A percentile compares a stretch with the other conserved stretches of the same genome.
Conservation (phyloP, 441 rosid species). For the Gossypium laxum region DNA sequence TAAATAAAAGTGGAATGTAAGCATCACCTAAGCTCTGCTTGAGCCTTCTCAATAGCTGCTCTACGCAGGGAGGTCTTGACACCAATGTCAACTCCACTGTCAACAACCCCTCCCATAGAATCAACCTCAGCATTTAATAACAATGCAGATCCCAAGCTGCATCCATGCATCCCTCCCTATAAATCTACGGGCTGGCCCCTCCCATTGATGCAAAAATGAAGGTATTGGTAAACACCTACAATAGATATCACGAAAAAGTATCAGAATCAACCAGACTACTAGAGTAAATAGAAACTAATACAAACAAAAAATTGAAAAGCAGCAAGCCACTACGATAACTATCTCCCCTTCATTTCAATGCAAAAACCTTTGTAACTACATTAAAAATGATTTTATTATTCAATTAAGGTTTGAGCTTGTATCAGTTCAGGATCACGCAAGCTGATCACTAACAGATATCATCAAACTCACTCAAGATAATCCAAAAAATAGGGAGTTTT, state of each 20-base stretch:
- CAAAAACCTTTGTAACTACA: background rate
- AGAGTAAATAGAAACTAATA: background rate
- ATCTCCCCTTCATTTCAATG: background rate
- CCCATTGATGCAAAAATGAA: conserved; percentile 31
- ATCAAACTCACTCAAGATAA: conserved; percentile 10
- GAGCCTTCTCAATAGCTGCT: conserved; percentile 93
- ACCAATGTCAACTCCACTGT: conserved; percentile 79
- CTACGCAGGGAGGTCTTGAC: conserved; percentile 78
- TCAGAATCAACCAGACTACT: background rate
- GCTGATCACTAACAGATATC: background rate
- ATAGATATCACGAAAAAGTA: conserved; percentile 4
- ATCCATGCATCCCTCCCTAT: conserved; percentile 66
- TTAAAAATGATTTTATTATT: background rate
- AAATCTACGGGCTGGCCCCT: conserved; percentile 23
- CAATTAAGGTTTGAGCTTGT: background rate
- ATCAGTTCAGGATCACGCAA: background rate
- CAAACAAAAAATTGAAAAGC: background rate
- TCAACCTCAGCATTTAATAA: conserved; percentile 95
- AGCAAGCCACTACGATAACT: background rate
- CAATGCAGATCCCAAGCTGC: conserved; percentile 47
- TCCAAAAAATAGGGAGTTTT: background rate
- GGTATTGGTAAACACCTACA: conserved; percentile 17
- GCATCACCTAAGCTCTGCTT: conserved; percentile 78
- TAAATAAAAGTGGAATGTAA: conserved; percentile 9
- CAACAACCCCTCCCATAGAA: conserved; percentile 99